Percentiles rank a stretch among this genome's conserved stretches.
phyloP scores from a whole-genome alignment of 129 eudicot genomes.

The Logfia minima region DNA sequence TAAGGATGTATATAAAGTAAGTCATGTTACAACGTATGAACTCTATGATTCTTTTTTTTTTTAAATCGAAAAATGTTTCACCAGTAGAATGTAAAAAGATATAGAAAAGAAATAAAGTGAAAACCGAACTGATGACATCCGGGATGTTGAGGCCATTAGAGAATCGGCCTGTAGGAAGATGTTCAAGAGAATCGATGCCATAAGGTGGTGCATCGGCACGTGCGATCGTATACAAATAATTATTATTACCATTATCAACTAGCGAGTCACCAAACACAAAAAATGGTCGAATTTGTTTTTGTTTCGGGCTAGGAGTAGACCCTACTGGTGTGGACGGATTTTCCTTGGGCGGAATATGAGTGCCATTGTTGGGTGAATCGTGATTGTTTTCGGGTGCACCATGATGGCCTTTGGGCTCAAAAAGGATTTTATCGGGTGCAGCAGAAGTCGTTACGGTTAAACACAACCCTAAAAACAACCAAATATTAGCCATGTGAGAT shows the following conservation, averaged over 20 bases:
- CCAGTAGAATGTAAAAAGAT: not conserved
- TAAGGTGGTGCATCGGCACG: conserved; percentile 38
- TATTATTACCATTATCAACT: conserved; percentile 58
- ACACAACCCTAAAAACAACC: conserved; percentile 26
- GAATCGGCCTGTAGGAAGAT: conserved; percentile 59
- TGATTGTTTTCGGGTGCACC: not conserved
- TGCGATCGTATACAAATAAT: conserved; percentile 43
- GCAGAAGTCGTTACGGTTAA: not conserved
- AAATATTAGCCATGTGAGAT: conserved; percentile 10
- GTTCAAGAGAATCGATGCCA: conserved; percentile 46
- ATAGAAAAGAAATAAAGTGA: not conserved
- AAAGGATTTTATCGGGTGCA: conserved; percentile 7
- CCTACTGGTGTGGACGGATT: not conserved
- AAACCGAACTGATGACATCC: conserved; percentile 45
- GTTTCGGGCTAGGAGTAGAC: not conserved
- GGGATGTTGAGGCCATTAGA: conserved; percentile 59
- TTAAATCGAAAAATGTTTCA: not conserved
- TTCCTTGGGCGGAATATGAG: not conserved
- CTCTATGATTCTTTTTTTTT: too few species aligned
- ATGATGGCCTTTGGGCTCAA: not conserved
- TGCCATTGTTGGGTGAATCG: not conserved
- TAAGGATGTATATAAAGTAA: not conserved
- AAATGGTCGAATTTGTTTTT: conserved; percentile 40
- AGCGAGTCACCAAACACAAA: conserved; percentile 63
- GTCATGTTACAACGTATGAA: not conserved